These are phyloP conservation scores for Paraleonurus japonicus DNA, from an alignment of 257 asterid genomes.

Conservation along the genomic window DNA sequence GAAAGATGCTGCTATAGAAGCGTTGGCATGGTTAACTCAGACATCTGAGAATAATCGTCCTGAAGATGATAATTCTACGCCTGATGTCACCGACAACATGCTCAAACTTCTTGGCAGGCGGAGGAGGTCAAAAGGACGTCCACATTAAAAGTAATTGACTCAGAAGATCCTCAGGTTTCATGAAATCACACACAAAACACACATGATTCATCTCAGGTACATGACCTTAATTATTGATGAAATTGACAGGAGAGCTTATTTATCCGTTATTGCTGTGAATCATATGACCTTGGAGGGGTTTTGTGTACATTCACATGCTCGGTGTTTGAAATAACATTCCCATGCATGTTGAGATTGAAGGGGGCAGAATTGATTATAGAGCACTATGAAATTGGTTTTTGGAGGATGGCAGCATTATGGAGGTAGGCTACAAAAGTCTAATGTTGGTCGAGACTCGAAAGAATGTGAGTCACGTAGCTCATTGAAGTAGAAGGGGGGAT, in stretches of 20 bases:
- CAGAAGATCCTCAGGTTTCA: not conserved
- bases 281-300: not conserved
- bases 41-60: slow-evolving; percentile 54
- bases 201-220: not conserved
- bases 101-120: slow-evolving; percentile 77
- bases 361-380: not conserved
- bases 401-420: not conserved
- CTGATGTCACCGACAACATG: slow-evolving; percentile 91
- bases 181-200: not conserved
- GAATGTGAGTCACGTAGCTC: not conserved
- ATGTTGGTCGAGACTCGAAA: not conserved
- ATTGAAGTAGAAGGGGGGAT: slow-evolving; percentile 1
- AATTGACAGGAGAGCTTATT: slow-evolving; percentile 6
- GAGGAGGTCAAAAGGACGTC: slow-evolving; percentile 61
- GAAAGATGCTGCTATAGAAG: slow-evolving; percentile 95
- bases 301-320: not conserved
- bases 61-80: slow-evolving; percentile 58
- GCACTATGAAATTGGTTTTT: not conserved
- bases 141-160: slow-evolving; percentile 21
- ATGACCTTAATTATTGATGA: not conserved
- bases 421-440: not conserved
- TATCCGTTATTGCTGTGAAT: not conserved
- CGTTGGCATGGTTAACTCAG: slow-evolving; percentile 90
- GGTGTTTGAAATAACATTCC: not conserved
- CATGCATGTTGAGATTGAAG: not conserved